These are phyloP conservation scores for Flueggea neowawraea DNA, from an alignment of 441 rosid species.

Conservation along the genomic window DNA sequence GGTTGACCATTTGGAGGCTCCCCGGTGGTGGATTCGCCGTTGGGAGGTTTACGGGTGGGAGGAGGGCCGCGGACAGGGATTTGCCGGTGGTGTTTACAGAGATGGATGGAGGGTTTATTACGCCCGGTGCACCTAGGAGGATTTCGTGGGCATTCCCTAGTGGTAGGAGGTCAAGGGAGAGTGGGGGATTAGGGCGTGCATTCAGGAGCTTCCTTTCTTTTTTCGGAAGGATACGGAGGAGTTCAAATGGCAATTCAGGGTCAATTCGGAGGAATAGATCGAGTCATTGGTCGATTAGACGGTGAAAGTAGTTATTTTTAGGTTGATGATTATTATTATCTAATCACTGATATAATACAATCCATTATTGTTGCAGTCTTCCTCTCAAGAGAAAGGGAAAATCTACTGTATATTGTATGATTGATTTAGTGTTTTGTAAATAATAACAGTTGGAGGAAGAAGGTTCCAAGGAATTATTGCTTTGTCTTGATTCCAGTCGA, in stretches of 20 bases:
- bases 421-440: constrained; percentile 31
- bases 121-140: constrained; percentile 40
- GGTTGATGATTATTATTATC: constrained; percentile 3
- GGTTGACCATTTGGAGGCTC: constrained; percentile 57
- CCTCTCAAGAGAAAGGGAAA: constrained; percentile 21
- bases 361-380: constrained; percentile 11
- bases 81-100: constrained; percentile 59
- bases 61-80: constrained; percentile 45
- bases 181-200: constrained; percentile 40
- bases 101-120: constrained; percentile 61
- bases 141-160: constrained; percentile 49
- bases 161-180: constrained; percentile 44
- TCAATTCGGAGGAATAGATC: constrained; percentile 28
- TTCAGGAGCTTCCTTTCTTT: constrained; percentile 40
- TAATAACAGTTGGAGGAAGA: constrained; percentile 21
- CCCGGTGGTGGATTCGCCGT: constrained; percentile 68
- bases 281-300: constrained; percentile 8
- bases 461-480: not conserved
- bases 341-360: constrained; percentile 16
- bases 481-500: constrained; percentile 6
- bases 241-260: constrained; percentile 20
- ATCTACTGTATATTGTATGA: constrained; percentile 24
- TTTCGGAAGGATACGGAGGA: constrained; percentile 42
- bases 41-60: constrained; percentile 55
- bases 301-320: not conserved